Evolutionary conservation across 805 yeast genomes (phyloP), one percentile per base, ranked within the genome.

Genomic region (Suhomyces faveliae): DNA sequence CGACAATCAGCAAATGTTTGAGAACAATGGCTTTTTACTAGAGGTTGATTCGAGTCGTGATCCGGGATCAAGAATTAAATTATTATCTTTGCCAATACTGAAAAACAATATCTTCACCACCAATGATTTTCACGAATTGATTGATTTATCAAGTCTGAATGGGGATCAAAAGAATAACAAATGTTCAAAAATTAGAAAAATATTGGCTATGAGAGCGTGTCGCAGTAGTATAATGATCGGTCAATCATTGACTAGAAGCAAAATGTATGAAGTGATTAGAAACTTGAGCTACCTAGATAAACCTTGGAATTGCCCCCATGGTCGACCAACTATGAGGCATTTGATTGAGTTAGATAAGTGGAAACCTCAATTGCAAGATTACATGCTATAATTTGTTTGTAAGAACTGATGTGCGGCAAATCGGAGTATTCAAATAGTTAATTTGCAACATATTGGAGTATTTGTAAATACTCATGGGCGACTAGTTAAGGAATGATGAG

Each of bases 261-360:
- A 81, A 6, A 94, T 94, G 99, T 61, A 65, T 1, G 69, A 60
- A 33, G 81, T 94, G 2, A 91, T 94, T 5, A 62, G 69, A 24
- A 78, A 89, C 58, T 69, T 94, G 45, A 80, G 92, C 10, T 70
- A 64, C 0, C 71, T 94, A 33, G 91, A 89, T 51, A 88, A 89
- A 61, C 99, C 99, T 0, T 94, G 99, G 99, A 86, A 85, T 57
- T 83, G 90, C 60, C 99, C 99, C 0, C 99, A 94, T 67, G 99
- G 99, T 0, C 73, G 99, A 53, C 99, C 99, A 0, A 94, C 99
- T 1, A 83, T 94, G 86, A 77, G 99, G 47, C 97, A 92, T 65
- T 71, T 92, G 49, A 80, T 84, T 50, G 89, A 87, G 47, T 59
- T 85, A 25, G 56, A 61, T 19, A 46, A 53, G 17, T 54, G 61